These are phyloP conservation scores for Fusarium fracticaudum DNA, from an alignment of 2,329 filamentous ascomycete species.

Conservation along the genomic window DNA sequence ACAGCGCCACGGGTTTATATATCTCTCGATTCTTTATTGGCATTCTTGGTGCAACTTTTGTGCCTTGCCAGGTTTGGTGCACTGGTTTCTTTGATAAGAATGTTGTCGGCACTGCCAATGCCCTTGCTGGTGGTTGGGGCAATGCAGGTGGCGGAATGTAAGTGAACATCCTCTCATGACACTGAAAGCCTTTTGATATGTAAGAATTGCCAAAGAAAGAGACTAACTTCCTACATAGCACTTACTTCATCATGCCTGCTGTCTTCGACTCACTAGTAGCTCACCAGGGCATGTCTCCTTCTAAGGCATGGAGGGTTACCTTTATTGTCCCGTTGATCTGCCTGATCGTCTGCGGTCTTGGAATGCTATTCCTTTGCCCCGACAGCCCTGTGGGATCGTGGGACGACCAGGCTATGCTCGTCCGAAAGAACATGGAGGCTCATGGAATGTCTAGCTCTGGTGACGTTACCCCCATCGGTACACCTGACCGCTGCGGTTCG, in stretches of 20 bases:
- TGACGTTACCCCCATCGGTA: conserved; percentile 62
- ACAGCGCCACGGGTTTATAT: conserved; percentile 70
- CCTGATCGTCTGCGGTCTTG: conserved; percentile 71
- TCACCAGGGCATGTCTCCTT: conserved; percentile 66
- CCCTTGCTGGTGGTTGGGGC: conserved; percentile 83
- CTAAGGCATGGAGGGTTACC: conserved; percentile 83
- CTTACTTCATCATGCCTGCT: conserved; percentile 93
- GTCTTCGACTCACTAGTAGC: conserved; percentile 81
- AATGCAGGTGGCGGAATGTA: conserved; percentile 85
- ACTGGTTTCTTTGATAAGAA: conserved; percentile 95
- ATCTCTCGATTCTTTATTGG: conserved; percentile 82
- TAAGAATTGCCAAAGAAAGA: background rate
- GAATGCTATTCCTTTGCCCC: conserved; percentile 77
- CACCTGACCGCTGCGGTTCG: conserved; percentile 48
- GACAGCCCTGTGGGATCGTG: conserved; percentile 87
- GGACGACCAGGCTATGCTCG: conserved; percentile 73
- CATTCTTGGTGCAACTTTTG: conserved; percentile 80
- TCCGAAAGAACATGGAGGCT: conserved; percentile 61
- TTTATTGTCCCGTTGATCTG: conserved; percentile 87
- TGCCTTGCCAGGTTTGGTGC: conserved; percentile 91
- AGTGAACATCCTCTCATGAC: conserved; percentile 4
- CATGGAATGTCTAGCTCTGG: conserved; percentile 53
- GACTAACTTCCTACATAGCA: conserved; percentile 49
- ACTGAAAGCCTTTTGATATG: background rate
- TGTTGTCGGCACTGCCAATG: conserved; percentile 88